Conservation (phyloP, 768 basidiomycete genomes). For the Bullera alba region DNA sequence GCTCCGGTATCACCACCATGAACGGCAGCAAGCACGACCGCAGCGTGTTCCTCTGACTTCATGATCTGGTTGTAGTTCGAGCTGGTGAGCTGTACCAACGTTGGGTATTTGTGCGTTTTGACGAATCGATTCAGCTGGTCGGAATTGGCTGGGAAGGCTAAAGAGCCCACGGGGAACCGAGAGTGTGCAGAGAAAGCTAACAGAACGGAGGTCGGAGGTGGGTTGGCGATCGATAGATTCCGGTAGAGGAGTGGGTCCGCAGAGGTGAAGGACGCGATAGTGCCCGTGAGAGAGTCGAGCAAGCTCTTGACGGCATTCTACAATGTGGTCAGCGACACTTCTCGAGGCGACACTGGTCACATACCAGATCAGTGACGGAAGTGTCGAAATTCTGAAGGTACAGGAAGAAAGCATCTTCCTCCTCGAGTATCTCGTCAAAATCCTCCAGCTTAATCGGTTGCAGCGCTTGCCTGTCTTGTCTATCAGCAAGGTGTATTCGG, state of each 20-base stretch:
- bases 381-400: constrained; percentile 51
- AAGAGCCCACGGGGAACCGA: constrained; percentile 53
- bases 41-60: constrained; percentile 65
- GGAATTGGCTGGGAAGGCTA: constrained; percentile 13
- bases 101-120: constrained; percentile 63
- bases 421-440: constrained; percentile 41
- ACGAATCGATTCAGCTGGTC: constrained; percentile 56
- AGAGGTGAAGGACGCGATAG: constrained; percentile 52
- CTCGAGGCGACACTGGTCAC: constrained; percentile 28
- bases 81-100: constrained; percentile 64
- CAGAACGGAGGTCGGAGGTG: constrained; percentile 45
- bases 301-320: constrained; percentile 58
- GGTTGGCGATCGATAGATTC: constrained; percentile 35
- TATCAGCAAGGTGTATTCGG: no score
- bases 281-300: constrained; percentile 52
- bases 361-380: constrained; percentile 39
- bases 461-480: constrained; percentile 21
- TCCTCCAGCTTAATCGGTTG: constrained; percentile 31
- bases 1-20: constrained; percentile 38
- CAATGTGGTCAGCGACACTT: not conserved
- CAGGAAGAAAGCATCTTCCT: constrained; percentile 57
- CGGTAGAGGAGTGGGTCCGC: constrained; percentile 46
- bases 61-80: constrained; percentile 79
- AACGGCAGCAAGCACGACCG: constrained; percentile 63
- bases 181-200: constrained; percentile 60